These are phyloP conservation scores for Euphorbia peplus DNA, from an alignment of 345 rosid species.

Conservation along the genomic window DNA sequence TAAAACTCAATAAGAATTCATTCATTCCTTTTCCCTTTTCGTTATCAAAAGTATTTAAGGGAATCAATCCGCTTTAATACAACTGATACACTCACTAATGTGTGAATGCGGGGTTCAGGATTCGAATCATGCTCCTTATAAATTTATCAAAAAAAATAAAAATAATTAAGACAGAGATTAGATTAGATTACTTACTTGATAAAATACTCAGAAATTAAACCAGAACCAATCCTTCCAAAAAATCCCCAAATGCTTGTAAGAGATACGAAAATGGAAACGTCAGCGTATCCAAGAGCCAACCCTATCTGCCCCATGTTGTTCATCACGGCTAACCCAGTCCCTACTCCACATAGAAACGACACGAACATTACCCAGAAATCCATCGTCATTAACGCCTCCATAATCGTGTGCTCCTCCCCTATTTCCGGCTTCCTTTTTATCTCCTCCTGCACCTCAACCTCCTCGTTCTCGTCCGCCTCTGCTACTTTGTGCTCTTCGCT, in stretches of 20 bases:
- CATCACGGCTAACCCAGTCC: slow-evolving; percentile 84
- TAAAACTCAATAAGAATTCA: too few relatives aligned
- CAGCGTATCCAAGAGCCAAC: slow-evolving; percentile 72
- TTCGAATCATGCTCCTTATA: too few relatives aligned
- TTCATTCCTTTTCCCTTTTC: too few relatives aligned
- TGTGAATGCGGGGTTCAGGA: too few relatives aligned
- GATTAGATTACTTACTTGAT: slow-evolving; percentile 33
- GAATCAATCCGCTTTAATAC: too few relatives aligned
- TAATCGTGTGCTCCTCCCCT: slow-evolving; percentile 86
- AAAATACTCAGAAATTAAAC: slow-evolving; percentile 70
- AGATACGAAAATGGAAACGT: slow-evolving; percentile 83
- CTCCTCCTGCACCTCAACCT: slow-evolving; percentile 13
- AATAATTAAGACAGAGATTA: background rate
- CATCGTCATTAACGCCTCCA: slow-evolving; percentile 54
- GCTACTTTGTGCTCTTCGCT: slow-evolving; percentile 11
- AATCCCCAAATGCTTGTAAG: slow-evolving; percentile 89
- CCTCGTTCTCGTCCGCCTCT: slow-evolving; percentile 14
- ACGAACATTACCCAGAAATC: slow-evolving; percentile 86
- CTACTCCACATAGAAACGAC: slow-evolving; percentile 85
- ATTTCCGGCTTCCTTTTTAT: slow-evolving; percentile 44
- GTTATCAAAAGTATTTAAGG: too few relatives aligned
- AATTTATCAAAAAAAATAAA: background rate
- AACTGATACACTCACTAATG: too few relatives aligned
- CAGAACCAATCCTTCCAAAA: slow-evolving; percentile 84
- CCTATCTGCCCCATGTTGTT: slow-evolving; percentile 97